A percentile compares a stretch with the other conserved stretches of the same genome.
Conservation (phyloP, 306 rosid genomes). For the Cucumis cinereus region DNA sequence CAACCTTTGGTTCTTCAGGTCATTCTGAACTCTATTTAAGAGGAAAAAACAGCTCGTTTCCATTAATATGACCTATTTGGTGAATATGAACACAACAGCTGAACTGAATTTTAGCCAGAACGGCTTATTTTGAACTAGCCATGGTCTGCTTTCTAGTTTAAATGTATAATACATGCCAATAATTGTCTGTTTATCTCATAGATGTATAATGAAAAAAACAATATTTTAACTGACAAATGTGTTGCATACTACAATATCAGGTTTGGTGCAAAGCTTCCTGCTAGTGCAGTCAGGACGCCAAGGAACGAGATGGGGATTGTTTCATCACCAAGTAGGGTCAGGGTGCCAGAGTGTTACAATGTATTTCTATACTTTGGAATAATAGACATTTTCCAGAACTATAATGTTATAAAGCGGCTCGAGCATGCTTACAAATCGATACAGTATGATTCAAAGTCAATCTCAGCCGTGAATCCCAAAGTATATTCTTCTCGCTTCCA, state of each 20-base stretch:
- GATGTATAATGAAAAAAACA: not conserved
- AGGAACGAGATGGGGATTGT: constrained; percentile 15
- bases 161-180: not conserved
- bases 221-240: not conserved
- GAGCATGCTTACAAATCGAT: constrained; percentile 34
- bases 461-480: constrained; percentile 31
- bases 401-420: constrained; percentile 21
- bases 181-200: not conserved
- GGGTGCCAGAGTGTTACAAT: constrained; percentile 19
- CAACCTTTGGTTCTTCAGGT: not conserved
- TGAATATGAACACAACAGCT: not conserved
- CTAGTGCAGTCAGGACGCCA: constrained; percentile 11
- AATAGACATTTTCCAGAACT: constrained; percentile 24
- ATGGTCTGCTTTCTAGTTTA: not conserved
- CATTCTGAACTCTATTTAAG: not conserved
- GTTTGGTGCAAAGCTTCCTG: constrained; percentile 25
- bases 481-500: constrained; percentile 31
- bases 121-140: not conserved
- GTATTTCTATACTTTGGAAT: constrained; percentile 20
- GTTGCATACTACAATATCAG: constrained; percentile 7
- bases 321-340: constrained; percentile 4
- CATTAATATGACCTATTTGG: not conserved
- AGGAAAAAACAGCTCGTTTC: not conserved
- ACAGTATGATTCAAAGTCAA: constrained; percentile 20
- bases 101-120: not conserved